A percentile compares a stretch with the other conserved stretches of the same genome.
These are phyloP conservation scores for Fallopia convolvulus DNA, from an alignment of 148 eudicot genomes.

Conservation along the genomic window DNA sequence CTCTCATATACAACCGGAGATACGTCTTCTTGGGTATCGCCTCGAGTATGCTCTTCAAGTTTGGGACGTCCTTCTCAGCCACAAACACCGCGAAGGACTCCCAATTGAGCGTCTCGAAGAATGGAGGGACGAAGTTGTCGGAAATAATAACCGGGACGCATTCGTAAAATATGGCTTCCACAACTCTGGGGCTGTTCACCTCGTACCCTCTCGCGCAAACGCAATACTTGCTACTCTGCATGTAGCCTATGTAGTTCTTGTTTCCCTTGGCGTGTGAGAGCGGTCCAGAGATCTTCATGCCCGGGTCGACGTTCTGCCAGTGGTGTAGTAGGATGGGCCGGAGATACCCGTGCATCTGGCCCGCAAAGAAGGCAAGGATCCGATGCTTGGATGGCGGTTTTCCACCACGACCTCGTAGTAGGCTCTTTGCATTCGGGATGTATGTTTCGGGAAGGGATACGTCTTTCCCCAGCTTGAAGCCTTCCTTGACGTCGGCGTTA, in stretches of 20 bases:
- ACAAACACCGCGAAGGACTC: slow-evolving; percentile 61
- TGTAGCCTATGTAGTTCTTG: slow-evolving; percentile 41
- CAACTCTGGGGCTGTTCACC: slow-evolving; percentile 60
- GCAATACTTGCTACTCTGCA: slow-evolving; percentile 66
- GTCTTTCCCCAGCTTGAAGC: slow-evolving; percentile 56
- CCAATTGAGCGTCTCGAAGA: slow-evolving; percentile 63
- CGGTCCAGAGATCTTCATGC: slow-evolving; percentile 39
- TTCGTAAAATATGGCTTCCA: slow-evolving; percentile 60
- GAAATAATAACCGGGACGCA: slow-evolving; percentile 73
- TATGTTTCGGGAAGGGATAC: slow-evolving; percentile 61
- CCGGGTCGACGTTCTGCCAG: slow-evolving; percentile 48
- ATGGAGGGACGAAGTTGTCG: slow-evolving; percentile 61
- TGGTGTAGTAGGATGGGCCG: slow-evolving; percentile 43
- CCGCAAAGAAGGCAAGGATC: slow-evolving; percentile 60
- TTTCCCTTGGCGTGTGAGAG: slow-evolving; percentile 43
- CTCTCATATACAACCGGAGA: slow-evolving; percentile 53
- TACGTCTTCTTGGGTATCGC: slow-evolving; percentile 47
- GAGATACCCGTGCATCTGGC: slow-evolving; percentile 60
- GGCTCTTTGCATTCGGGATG: slow-evolving; percentile 35
- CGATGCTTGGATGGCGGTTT: slow-evolving; percentile 34
- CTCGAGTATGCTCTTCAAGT: slow-evolving; percentile 46
- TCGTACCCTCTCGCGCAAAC: slow-evolving; percentile 64
- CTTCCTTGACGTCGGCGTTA: slow-evolving; percentile 50
- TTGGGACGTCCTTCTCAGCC: slow-evolving; percentile 57
- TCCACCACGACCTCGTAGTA: slow-evolving; percentile 43